A percentile compares a stretch with the other conserved stretches of the same genome.
These are phyloP conservation scores for Phytophthora nicotianae DNA, from an alignment of 352 stramenopile species.

Conservation along the genomic window DNA sequence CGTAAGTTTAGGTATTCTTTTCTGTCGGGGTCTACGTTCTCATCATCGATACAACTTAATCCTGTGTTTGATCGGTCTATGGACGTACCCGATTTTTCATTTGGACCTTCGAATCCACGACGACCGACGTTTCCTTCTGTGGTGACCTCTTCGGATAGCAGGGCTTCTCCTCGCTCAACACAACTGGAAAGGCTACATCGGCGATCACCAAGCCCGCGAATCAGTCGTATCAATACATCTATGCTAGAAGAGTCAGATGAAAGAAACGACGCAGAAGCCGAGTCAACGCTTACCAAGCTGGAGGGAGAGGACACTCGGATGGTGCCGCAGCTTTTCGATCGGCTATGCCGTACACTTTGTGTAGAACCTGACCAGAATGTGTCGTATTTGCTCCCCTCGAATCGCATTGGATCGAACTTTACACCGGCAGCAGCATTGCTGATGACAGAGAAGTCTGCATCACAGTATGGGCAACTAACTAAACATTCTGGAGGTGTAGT, in stretches of 20 bases:
- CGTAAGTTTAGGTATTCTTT: constrained; percentile 38
- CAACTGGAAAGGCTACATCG: constrained; percentile 26
- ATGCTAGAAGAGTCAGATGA: constrained; percentile 1
- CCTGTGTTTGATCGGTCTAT: constrained; percentile 35
- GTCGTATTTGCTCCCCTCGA: constrained; percentile 61
- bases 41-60: constrained; percentile 45
- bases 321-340: constrained; percentile 59
- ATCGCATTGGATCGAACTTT: constrained; percentile 80
- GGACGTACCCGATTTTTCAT: constrained; percentile 38
- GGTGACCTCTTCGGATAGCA: background rate
- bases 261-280: background rate
- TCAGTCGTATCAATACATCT: constrained; percentile 3
- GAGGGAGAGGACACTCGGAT: constrained; percentile 4
- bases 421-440: constrained; percentile 48
- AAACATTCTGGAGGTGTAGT: constrained; percentile 14
- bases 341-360: constrained; percentile 66
- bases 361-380: constrained; percentile 73
- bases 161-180: constrained; percentile 20
- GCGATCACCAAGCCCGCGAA: constrained; percentile 10
- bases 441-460: constrained; percentile 47
- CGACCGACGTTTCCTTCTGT: constrained; percentile 14
- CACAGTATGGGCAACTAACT: constrained; percentile 15
- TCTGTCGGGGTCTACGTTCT: constrained; percentile 45
- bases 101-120: constrained; percentile 27
- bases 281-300: background rate